Evolutionary conservation across 2,329 filamentous ascomycete genomes (phyloP), one percentile per base, ranked within the genome.

Genomic region (Talaromyces sp.): DNA sequence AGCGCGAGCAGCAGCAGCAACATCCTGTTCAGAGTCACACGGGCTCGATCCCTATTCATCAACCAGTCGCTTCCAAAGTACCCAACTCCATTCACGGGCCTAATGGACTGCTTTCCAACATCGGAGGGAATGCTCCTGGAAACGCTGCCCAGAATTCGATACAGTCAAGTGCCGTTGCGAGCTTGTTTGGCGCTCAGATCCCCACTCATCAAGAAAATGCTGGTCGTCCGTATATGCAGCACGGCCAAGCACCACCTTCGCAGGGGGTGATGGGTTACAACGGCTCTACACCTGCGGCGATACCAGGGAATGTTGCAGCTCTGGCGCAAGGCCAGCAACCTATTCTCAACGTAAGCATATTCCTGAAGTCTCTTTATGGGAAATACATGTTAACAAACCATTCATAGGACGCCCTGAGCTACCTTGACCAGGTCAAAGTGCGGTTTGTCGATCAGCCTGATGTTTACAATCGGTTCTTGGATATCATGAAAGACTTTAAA

Each of bases 401-500:
- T 50, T 41, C 2, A 24, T 26, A 86, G 83, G 88, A 90, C 76
- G 94, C 94, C 32, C 83, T 99, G 51, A 97, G 92, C 69, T 99
- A 99, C 71, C 85, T 99, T 26, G 94, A 99, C 71, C 94, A 97
- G 75, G 94, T 99, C 65, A 99, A 99, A 76, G 92, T 97, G 29
- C 92, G 96, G 70, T 99, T 99, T 68, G 90, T 92, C 62, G 93
- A 97, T 64, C 92, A 97, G 66, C 92, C 94, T 3, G 93, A 97
- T 74, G 94, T 99, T 0, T 99, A 99, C 70, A 97, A 97, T 70
- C 84, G 90, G 41, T 97, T 99, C 68, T 79, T 99, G 52, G 94
- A 99, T 68, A 99, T 99, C 54, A 99, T 99, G 94, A 99, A 99
- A 72, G 94, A 99, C 68, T 99, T 99, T 75, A 99, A 99, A 77